A percentile compares a stretch with the other conserved stretches of the same genome.
Conservation (phyloP, 2,329 filamentous ascomycete genomes). For the Blastomyces parvus region DNA sequence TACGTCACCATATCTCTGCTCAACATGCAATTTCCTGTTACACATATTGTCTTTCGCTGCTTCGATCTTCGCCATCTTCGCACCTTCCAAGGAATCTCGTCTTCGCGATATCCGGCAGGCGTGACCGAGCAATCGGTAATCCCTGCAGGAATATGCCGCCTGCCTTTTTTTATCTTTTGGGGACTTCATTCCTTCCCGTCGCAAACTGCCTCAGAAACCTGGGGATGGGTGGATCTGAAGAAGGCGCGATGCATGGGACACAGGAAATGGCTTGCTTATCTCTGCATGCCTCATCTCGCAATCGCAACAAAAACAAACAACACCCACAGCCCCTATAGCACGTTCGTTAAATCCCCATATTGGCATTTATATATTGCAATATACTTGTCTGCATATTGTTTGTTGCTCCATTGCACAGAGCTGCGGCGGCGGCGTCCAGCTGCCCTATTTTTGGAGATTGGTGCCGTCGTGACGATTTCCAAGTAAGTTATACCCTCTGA, state of each 20-base stretch:
- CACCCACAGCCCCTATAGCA: neutral
- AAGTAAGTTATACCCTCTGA: neutral
- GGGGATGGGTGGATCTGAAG: neutral
- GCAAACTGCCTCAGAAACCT: neutral
- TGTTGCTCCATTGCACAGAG: neutral
- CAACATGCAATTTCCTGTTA: neutral
- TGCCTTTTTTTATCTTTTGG: neutral
- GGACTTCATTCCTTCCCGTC: neutral
- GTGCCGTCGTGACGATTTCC: too few relatives aligned
- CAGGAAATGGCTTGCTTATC: neutral
- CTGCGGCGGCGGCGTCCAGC: neutral
- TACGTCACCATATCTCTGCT: neutral
- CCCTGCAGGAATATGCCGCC: neutral
- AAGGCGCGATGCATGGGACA: neutral
- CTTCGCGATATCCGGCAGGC: neutral
- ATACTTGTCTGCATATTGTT: constrained; percentile 2
- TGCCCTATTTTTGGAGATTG: neutral
- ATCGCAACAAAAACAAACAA: neutral
- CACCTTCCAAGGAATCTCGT: neutral
- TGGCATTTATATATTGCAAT: neutral
- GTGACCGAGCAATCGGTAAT: neutral
- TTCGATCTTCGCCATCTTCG: neutral
- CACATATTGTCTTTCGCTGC: too few relatives aligned
- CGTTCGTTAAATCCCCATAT: neutral
- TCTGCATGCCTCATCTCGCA: neutral